Percentiles rank a stretch among this genome's conserved stretches.
These are phyloP conservation scores for Pleurotus platypus DNA, from an alignment of 768 basidiomycete genomes.

Conservation along the genomic window DNA sequence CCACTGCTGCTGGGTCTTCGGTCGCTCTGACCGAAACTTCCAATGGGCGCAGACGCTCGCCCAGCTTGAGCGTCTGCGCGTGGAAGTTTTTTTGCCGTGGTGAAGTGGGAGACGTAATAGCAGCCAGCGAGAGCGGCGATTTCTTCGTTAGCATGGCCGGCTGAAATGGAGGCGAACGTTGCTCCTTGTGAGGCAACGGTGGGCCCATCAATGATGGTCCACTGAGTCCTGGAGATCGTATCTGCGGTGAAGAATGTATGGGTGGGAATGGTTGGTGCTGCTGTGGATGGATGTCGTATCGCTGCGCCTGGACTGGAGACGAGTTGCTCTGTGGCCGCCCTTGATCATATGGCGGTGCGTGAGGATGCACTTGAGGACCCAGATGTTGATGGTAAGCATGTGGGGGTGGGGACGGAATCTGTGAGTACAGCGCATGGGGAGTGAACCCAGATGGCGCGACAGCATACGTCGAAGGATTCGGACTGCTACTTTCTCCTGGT, in stretches of 20 bases:
- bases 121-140: constrained; percentile 34
- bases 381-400: not conserved
- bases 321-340: not conserved
- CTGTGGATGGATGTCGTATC: not conserved
- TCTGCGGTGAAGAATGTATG: constrained; percentile 14
- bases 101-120: constrained; percentile 34
- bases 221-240: not conserved
- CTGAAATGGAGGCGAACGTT: not conserved
- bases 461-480: not conserved
- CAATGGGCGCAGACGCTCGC: constrained; percentile 70
- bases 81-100: constrained; percentile 68
- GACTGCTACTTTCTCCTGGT: not conserved
- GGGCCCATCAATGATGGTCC: not conserved
- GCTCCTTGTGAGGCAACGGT: not conserved
- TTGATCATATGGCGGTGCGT: constrained; percentile 4
- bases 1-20: constrained; percentile 35
- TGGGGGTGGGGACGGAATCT: not conserved
- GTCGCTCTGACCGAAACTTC: constrained; percentile 24
- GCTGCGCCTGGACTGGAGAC: constrained; percentile 3
- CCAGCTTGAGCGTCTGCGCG: constrained; percentile 78
- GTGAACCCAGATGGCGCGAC: not conserved
- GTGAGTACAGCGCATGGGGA: not conserved
- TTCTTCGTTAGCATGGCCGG: constrained; percentile 16
- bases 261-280: constrained; percentile 13
- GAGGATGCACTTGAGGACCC: constrained; percentile 2